Base-by-base conservation (phyloP, 2,329 filamentous ascomycete species). In the Colletotrichum ledebouriae region DNA sequence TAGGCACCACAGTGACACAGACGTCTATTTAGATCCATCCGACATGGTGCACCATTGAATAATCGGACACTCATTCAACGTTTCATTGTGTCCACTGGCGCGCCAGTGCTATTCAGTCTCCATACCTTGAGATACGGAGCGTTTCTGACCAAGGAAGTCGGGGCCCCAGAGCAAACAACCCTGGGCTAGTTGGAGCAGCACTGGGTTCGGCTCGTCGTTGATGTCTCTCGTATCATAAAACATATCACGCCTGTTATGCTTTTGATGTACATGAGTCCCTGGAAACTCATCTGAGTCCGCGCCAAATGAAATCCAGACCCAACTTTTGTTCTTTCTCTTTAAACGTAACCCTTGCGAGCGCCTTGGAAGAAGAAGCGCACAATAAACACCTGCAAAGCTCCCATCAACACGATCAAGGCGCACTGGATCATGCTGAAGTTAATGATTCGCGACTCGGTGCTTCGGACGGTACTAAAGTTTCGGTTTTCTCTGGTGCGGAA, bases 401-500 rank as follows among this genome's bases (percentile, higher is more conserved):
- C 96, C 97, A 99, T 99, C 69, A 90, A 92, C 71, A 98, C 85
- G 84, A 99, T 97, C 84, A 99, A 90, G 71, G 88, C 86, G 72
- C 93, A 92, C 85, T 99, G 96, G 74, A 98, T 92, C 77, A 99
- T 85, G 78, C 93, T 97, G 81, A 99, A 97, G 83, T 98, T 98
- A 84, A 98, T 94, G 76, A 99, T 99, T 71, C 96, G 88, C 78
- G 89, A 89, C 85, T 99, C 96, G 46, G 96, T 99, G 83, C 94
- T 98, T 79, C 93, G 88, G 75, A 99, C 96, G 10, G 96, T 99
- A 83, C 93, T 97, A 83, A 99, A 98, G 83, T 99, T 99, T 71
- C 96, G 89, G 87, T 99, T 99, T 86, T 99, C 96, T 73, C 96
- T 90, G 3, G 96, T 99, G 71, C 97, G 92, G 90, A 99, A 99